phyloP scores from a whole-genome alignment of 352 stramenopile species.

The Globisporangium cederbergense region DNA sequence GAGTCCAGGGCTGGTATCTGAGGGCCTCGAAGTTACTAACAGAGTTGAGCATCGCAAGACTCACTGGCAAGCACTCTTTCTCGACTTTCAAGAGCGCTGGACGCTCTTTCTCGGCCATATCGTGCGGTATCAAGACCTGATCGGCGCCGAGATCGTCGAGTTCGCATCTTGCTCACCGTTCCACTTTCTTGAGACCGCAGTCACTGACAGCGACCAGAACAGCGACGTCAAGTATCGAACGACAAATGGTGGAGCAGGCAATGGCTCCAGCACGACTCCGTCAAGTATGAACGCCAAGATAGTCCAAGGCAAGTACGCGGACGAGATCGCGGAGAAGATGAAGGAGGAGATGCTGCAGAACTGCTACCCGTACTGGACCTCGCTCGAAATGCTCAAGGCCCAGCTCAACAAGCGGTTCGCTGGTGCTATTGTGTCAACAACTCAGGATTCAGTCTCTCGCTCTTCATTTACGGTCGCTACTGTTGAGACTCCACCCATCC shows the following conservation, averaged over 20 bases:
- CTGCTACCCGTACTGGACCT: slow-evolving; percentile 46
- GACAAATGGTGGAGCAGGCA: no score
- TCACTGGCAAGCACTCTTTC: slow-evolving; percentile 15
- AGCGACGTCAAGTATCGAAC: not conserved
- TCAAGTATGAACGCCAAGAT: slow-evolving; percentile 24
- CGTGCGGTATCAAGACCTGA: slow-evolving; percentile 35
- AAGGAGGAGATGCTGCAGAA: slow-evolving; percentile 33
- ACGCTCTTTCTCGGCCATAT: slow-evolving; percentile 20
- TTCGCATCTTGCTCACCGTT: slow-evolving; percentile 48
- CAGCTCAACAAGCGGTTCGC: slow-evolving; percentile 28
- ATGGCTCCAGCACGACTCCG: no score
- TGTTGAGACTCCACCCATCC: not conserved
- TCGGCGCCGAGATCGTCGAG: slow-evolving; percentile 41
- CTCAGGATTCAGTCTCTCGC: not conserved
- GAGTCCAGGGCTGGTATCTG: not conserved
- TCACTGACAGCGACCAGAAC: not conserved
- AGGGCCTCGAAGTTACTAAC: not conserved
- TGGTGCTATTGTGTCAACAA: not conserved
- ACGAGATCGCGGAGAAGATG: slow-evolving; percentile 49
- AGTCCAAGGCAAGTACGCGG: slow-evolving; percentile 38
- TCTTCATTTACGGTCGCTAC: not conserved
- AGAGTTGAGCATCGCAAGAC: not conserved
- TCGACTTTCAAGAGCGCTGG: slow-evolving; percentile 30
- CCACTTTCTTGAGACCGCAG: slow-evolving; percentile 21
- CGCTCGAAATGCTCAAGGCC: slow-evolving; percentile 32